phyloP scores from a whole-genome alignment of 1,284 basidiomycete species.

The Pyrrhoderma lamaoense region DNA sequence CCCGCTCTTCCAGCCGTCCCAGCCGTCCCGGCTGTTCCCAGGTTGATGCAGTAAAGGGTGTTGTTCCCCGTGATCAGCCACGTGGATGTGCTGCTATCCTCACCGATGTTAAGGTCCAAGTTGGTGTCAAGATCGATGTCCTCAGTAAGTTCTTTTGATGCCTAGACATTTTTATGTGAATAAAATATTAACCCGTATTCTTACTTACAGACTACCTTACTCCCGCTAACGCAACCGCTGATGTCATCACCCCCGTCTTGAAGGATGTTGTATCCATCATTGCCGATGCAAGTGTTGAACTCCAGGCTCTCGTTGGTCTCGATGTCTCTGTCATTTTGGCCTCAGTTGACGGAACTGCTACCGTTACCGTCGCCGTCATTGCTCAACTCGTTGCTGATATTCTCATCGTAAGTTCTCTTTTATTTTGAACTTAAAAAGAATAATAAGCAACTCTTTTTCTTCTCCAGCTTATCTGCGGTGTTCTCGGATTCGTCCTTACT shows the following conservation, averaged over 20 bases:
- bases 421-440: background rate
- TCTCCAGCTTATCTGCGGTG: slow-evolving; percentile 13
- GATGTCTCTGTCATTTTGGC: slow-evolving; percentile 11
- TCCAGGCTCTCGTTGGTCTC: slow-evolving; percentile 16
- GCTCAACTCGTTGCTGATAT: slow-evolving; percentile 16
- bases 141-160: slow-evolving; percentile 13
- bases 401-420: slow-evolving; percentile 10
- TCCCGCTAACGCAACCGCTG: slow-evolving; percentile 8
- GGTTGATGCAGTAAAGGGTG: background rate
- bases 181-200: background rate
- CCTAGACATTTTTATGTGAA: background rate
- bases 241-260: slow-evolving; percentile 11
- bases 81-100: slow-evolving; percentile 10
- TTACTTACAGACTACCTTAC: slow-evolving; percentile 4
- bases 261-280: slow-evolving; percentile 8
- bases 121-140: background rate
- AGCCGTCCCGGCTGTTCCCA: background rate
- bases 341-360: slow-evolving; percentile 11
- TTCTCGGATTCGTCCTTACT: slow-evolving; percentile 12
- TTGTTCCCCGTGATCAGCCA: background rate
- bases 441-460: background rate
- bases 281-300: slow-evolving; percentile 10
- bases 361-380: slow-evolving; percentile 11
- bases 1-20: background rate
- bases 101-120: slow-evolving; percentile 9